Evolutionary conservation across 169 alveolate genomes (phyloP).

Genomic region (Plasmodium malariae): DNA sequence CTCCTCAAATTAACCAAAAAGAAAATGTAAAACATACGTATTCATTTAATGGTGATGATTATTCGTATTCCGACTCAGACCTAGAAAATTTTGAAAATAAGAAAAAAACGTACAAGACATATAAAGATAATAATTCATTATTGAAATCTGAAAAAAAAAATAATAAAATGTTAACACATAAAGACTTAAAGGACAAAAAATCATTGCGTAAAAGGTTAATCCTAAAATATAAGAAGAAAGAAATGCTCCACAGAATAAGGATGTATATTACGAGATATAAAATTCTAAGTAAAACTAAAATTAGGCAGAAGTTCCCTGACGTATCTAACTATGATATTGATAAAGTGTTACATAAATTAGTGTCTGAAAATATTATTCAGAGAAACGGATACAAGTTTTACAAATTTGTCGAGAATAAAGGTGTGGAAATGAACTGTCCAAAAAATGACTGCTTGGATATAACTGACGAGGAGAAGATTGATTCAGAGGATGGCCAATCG

Average conservation of each 20-base stretch:
- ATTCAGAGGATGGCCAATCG: too few relatives aligned
- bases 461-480: too few relatives aligned
- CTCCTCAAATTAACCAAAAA: not conserved
- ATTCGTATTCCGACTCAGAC: not conserved
- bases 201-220: not conserved
- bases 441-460: not conserved
- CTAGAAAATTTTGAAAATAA: not conserved
- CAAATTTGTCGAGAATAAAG: conserved; percentile 22
- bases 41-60: not conserved
- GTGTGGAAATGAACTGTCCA: not conserved
- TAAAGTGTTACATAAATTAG: conserved; percentile 24
- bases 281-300: conserved; percentile 34
- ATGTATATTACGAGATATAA: conserved; percentile 37
- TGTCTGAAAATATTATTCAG: conserved; percentile 27
- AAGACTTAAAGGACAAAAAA: conserved; percentile 16
- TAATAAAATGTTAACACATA: not conserved
- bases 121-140: not conserved
- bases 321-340: conserved; percentile 48
- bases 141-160: not conserved
- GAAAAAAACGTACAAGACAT: not conserved
- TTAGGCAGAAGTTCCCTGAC: conserved; percentile 18
- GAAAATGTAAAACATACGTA: not conserved
- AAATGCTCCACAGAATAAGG: conserved; percentile 12
- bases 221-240: conserved; percentile 20
- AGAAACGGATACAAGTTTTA: conserved; percentile 8